Evolutionary conservation across 208 protist genomes (phyloP).

Genomic region (Trypanosoma avium): DNA sequence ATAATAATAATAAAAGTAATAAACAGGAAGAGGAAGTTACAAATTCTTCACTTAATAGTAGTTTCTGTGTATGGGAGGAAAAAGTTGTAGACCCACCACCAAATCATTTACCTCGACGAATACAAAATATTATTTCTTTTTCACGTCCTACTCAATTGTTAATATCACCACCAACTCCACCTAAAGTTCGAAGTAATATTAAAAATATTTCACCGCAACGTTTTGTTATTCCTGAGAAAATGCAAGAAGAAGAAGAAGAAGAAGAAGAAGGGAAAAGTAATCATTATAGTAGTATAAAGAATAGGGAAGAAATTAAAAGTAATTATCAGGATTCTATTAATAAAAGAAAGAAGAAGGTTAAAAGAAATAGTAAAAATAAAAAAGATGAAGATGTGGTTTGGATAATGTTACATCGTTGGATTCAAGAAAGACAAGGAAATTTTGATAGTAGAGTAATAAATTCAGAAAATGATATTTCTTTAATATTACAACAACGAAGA

Average conservation of each 20-base stretch:
- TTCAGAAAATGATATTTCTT: not conserved
- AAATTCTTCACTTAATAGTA: not conserved
- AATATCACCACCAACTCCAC: too few relatives aligned
- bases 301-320: not conserved
- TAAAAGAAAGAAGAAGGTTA: too few relatives aligned
- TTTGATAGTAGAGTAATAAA: not conserved
- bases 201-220: not conserved
- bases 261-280: not conserved
- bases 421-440: not conserved
- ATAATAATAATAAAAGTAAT: not conserved
- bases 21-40: not conserved
- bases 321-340: too few relatives aligned
- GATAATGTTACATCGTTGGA: not conserved
- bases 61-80: not conserved
- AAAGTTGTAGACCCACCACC: constrained; percentile 15
- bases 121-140: not conserved
- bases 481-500: not conserved
- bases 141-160: too few relatives aligned
- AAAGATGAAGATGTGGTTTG: not conserved
- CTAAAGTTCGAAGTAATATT: not conserved
- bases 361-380: too few relatives aligned
- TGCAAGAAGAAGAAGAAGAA: not conserved
- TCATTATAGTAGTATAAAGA: not conserved
- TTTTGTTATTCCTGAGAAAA: constrained; percentile 13
- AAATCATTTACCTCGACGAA: constrained; percentile 8